A percentile compares a stretch with the other conserved stretches of the same genome.
phyloP scores from a whole-genome alignment of 192 early-diverging fungal species.

The Linnemannia schmuckeri region DNA sequence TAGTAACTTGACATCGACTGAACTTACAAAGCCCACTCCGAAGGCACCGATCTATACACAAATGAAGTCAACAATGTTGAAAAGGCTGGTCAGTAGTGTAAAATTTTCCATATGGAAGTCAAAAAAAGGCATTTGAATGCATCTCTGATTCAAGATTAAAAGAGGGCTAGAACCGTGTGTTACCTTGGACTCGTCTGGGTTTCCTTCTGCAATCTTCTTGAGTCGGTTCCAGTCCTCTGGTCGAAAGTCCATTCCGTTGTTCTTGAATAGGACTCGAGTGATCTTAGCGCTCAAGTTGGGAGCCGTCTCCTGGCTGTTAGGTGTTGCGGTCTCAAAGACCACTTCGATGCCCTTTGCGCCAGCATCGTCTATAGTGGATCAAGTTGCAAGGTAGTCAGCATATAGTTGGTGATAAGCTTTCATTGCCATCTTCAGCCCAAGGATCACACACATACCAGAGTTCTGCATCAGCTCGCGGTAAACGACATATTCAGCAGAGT shows the following conservation, averaged over 20 bases:
- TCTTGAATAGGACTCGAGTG: slow-evolving; percentile 74
- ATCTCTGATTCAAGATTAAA: background rate
- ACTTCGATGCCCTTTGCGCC: slow-evolving; percentile 69
- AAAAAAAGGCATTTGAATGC: background rate
- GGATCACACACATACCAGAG: slow-evolving; percentile 54
- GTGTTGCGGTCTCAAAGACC: slow-evolving; percentile 66
- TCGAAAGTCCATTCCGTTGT: slow-evolving; percentile 87
- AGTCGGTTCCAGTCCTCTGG: slow-evolving; percentile 87
- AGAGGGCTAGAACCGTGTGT: background rate
- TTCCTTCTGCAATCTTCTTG: slow-evolving; percentile 91
- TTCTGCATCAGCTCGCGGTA: slow-evolving; percentile 85
- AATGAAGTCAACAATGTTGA: background rate
- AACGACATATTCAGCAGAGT: slow-evolving; percentile 88
- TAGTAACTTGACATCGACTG: background rate
- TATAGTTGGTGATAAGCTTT: background rate
- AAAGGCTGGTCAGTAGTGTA: background rate
- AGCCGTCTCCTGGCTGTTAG: slow-evolving; percentile 35
- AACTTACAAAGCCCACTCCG: slow-evolving; percentile 46
- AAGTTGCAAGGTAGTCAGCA: background rate
- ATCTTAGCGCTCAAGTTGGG: slow-evolving; percentile 62
- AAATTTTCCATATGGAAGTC: background rate
- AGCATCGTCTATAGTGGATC: slow-evolving; percentile 79
- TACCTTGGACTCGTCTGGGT: slow-evolving; percentile 79
- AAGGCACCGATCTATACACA: slow-evolving; percentile 47
- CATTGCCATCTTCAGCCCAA: background rate